phyloP scores from a whole-genome alignment of 345 rosid genomes.

The Populus euphratica region DNA sequence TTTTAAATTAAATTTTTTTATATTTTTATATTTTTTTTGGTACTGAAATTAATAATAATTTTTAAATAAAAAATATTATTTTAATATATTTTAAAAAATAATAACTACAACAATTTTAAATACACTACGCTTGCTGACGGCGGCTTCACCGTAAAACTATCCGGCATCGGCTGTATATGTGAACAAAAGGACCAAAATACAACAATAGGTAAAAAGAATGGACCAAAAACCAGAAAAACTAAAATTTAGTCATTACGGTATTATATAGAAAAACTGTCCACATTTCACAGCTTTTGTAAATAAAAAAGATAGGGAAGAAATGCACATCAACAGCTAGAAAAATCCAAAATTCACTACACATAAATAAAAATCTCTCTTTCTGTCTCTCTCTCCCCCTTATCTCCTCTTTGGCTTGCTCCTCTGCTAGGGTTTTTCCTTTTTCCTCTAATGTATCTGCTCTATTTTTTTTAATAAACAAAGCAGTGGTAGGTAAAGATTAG shows the following conservation, averaged over 20 bases:
- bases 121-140: too few relatives aligned
- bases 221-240: neutral
- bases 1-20: too few relatives aligned
- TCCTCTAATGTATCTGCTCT: neutral
- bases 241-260: neutral
- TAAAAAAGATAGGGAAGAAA: too few relatives aligned
- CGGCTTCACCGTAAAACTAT: too few relatives aligned
- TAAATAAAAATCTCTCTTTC: neutral
- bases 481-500: neutral
- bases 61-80: too few relatives aligned
- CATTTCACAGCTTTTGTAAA: too few relatives aligned
- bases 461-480: neutral
- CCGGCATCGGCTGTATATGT: too few relatives aligned
- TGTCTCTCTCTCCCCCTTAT: neutral
- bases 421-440: neutral
- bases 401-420: neutral
- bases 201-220: neutral
- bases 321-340: neutral
- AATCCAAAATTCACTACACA: neutral
- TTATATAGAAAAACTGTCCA: too few relatives aligned
- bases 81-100: too few relatives aligned
- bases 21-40: too few relatives aligned
- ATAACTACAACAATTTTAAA: too few relatives aligned
- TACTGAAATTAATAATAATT: too few relatives aligned
- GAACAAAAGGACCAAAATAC: neutral